phyloP scores from a whole-genome alignment of 2,329 filamentous ascomycete species.

The Boeremia exigua region DNA sequence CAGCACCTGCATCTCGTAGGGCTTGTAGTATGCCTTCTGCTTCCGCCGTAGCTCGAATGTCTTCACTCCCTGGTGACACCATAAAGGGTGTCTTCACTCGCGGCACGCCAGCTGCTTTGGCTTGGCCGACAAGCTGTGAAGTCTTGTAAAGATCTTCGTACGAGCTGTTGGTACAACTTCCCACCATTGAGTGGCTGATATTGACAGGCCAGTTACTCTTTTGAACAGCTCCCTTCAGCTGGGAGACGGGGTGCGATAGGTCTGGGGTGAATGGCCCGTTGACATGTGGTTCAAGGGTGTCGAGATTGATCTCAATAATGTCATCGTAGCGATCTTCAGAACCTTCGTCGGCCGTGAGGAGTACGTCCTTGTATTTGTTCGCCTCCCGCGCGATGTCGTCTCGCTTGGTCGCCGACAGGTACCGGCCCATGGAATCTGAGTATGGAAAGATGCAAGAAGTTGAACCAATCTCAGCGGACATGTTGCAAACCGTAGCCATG shows the following conservation, averaged over 20 bases:
- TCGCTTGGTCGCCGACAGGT: slow-evolving; percentile 41
- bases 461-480: slow-evolving; percentile 48
- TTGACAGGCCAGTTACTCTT: slow-evolving; percentile 41
- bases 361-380: slow-evolving; percentile 27
- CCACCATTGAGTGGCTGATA: slow-evolving; percentile 41
- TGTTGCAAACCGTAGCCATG: slow-evolving; percentile 50
- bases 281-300: slow-evolving; percentile 44
- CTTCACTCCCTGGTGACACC: slow-evolving; percentile 45
- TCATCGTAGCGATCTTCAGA: slow-evolving; percentile 44
- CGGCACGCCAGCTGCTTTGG: slow-evolving; percentile 35
- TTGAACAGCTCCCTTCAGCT: slow-evolving; percentile 32
- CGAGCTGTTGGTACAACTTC: slow-evolving; percentile 48
- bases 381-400: slow-evolving; percentile 29
- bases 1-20: slow-evolving; percentile 38
- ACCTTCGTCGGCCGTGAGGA: slow-evolving; percentile 38
- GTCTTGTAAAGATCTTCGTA: slow-evolving; percentile 47
- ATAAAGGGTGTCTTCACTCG: slow-evolving; percentile 41
- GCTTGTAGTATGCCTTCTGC: slow-evolving; percentile 35
- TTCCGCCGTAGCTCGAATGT: slow-evolving; percentile 43
- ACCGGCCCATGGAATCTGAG: slow-evolving; percentile 40
- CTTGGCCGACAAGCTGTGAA: slow-evolving; percentile 37
- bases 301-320: slow-evolving; percentile 46
- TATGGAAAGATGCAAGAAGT: slow-evolving; percentile 50
- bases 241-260: slow-evolving; percentile 42
- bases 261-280: slow-evolving; percentile 49